These are phyloP conservation scores for Yamadazyma nakazawae DNA, from an alignment of 805 yeast species.

Conservation along the genomic window DNA sequence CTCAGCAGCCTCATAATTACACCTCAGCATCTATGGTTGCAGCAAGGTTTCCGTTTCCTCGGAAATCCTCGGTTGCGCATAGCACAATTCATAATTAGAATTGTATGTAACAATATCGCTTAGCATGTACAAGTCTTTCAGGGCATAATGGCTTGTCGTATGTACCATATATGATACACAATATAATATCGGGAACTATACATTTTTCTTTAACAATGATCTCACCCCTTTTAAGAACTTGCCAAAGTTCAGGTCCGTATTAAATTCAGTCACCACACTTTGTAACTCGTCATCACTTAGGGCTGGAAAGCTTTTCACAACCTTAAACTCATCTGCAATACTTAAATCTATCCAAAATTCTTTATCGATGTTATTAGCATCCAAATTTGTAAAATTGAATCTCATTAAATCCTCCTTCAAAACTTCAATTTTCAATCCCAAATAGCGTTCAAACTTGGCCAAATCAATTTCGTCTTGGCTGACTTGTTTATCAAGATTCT, in stretches of 20 bases:
- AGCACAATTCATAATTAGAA: neutral
- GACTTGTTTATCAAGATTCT: slow-evolving; percentile 40
- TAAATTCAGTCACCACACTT: slow-evolving; percentile 21
- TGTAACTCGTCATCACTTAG: slow-evolving; percentile 20
- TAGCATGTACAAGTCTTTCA: too few species aligned
- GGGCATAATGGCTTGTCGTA: neutral
- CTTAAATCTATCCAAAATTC: slow-evolving; percentile 45
- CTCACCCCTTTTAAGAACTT: slow-evolving; percentile 21
- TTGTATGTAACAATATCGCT: neutral
- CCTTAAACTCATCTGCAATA: slow-evolving; percentile 39
- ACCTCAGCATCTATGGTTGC: neutral
- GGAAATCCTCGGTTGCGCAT: neutral
- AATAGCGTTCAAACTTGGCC: slow-evolving; percentile 46
- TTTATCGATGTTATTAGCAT: slow-evolving; percentile 37
- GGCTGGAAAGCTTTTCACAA: slow-evolving; percentile 38
- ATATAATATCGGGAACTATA: neutral
- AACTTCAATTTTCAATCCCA: slow-evolving; percentile 56
- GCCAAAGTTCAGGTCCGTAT: slow-evolving; percentile 25
- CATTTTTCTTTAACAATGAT: slow-evolving; percentile 3
- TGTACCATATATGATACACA: neutral
- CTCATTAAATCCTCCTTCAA: slow-evolving; percentile 43
- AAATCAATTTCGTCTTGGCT: slow-evolving; percentile 51
- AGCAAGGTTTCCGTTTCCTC: neutral
- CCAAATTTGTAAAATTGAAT: slow-evolving; percentile 49
- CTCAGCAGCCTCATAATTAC: neutral